phyloP scores from a whole-genome alignment of 2,329 filamentous ascomycete genomes.

The Ascochyta rabiei region DNA sequence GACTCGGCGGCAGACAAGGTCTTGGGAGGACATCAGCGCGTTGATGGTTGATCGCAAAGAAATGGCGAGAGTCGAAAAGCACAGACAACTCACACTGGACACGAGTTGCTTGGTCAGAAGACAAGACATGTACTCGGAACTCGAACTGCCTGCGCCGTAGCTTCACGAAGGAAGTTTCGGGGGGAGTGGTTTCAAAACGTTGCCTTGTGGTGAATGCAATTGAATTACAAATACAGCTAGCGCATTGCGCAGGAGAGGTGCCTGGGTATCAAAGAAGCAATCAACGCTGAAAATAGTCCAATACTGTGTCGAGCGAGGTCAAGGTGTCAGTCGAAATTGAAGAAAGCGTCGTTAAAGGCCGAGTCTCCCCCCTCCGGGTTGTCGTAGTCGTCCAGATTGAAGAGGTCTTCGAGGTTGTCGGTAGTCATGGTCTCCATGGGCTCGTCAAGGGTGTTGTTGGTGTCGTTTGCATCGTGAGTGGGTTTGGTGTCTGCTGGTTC shows the following conservation, averaged over 20 bases:
- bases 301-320: neutral
- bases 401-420: conserved; percentile 44
- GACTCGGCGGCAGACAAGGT: neutral
- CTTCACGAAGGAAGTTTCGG: no score
- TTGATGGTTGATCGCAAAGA: no score
- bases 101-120: no score
- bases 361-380: conserved; percentile 37
- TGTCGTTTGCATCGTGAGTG: neutral
- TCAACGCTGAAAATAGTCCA: neutral
- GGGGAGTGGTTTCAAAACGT: no score
- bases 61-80: no score
- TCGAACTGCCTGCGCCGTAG: no score
- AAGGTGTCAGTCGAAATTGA: conserved; percentile 34
- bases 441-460: conserved; percentile 21
- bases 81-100: no score
- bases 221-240: neutral
- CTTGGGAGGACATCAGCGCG: neutral
- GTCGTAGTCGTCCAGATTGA: conserved; percentile 43
- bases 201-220: no score
- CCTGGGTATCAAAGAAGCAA: neutral
- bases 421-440: conserved; percentile 38
- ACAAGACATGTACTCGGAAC: no score
- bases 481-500: conserved; percentile 8
- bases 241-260: neutral
- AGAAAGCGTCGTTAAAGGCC: conserved; percentile 49